phyloP scores from a whole-genome alignment of 2,329 filamentous ascomycete genomes.

The Verticillium klebahnii region DNA sequence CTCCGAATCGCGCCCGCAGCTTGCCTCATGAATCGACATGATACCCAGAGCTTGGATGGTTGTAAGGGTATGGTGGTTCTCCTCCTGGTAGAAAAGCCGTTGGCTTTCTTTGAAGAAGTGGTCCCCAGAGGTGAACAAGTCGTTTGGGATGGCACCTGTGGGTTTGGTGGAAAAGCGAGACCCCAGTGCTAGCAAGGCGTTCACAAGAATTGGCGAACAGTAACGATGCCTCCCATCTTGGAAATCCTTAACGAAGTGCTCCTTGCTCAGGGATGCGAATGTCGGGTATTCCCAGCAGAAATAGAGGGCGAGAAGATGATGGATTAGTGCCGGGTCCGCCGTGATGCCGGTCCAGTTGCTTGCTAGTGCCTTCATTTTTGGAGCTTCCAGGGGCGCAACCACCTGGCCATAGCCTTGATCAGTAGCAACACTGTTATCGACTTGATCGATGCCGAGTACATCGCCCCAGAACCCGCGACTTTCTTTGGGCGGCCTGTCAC shows the following conservation, averaged over 20 bases:
- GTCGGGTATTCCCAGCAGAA: constrained; percentile 76
- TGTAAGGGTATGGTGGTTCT: constrained; percentile 58
- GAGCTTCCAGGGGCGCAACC: no score
- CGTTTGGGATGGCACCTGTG: constrained; percentile 56
- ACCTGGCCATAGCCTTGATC: constrained; percentile 40
- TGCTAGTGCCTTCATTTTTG: constrained; percentile 36
- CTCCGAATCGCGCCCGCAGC: constrained; percentile 66
- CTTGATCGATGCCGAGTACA: constrained; percentile 28
- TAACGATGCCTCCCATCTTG: constrained; percentile 54
- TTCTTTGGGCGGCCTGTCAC: constrained; percentile 32
- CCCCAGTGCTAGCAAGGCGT: constrained; percentile 60
- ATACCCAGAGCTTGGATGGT: constrained; percentile 72
- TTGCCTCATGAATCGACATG: constrained; percentile 72
- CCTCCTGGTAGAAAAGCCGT: constrained; percentile 53
- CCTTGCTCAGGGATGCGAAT: constrained; percentile 67
- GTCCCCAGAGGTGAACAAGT: constrained; percentile 63
- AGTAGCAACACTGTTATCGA: constrained; percentile 23
- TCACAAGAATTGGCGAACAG: constrained; percentile 64
- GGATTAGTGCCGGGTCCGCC: constrained; percentile 50
- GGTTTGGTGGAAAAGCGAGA: constrained; percentile 65
- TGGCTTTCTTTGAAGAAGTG: constrained; percentile 70
- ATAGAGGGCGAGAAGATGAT: constrained; percentile 61
- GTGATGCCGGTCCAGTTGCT: constrained; percentile 59
- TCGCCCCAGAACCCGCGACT: constrained; percentile 48
- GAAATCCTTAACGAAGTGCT: constrained; percentile 66